Evolutionary conservation across 768 basidiomycete genomes (phyloP).

Genomic region (Gloeophyllum trabeum): DNA sequence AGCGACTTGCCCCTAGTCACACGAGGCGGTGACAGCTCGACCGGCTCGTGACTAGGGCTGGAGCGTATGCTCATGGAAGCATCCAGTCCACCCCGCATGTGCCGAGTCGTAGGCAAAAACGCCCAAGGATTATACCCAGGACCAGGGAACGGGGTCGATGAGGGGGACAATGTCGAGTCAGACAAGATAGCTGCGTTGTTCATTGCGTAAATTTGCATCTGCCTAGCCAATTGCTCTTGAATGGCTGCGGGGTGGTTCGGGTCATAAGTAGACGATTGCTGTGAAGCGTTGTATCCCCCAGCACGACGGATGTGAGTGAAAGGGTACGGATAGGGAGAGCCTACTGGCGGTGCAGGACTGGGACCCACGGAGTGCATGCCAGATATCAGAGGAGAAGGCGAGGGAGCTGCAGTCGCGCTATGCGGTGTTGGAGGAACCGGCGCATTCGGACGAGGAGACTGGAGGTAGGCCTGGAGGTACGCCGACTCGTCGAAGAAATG

Average conservation of each 20-base stretch:
- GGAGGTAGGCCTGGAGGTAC: constrained; percentile 37
- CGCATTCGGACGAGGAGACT: constrained; percentile 43
- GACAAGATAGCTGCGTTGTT: constrained; percentile 51
- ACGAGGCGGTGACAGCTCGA: constrained; percentile 36
- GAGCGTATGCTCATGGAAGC: constrained; percentile 52
- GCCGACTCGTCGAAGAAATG: constrained; percentile 49
- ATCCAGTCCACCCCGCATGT: constrained; percentile 22
- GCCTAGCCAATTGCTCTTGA: constrained; percentile 60
- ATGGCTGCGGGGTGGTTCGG: constrained; percentile 36
- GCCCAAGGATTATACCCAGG: constrained; percentile 63
- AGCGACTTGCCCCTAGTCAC: constrained; percentile 31
- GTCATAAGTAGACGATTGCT: constrained; percentile 23
- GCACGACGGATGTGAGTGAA: constrained; percentile 62
- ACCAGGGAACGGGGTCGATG: constrained; percentile 61
- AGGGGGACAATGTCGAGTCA: constrained; percentile 71
- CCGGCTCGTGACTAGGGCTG: constrained; percentile 61
- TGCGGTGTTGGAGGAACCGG: constrained; percentile 77
- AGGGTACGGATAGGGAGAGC: constrained; percentile 75
- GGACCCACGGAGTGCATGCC: constrained; percentile 31
- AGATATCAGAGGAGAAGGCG: constrained; percentile 56
- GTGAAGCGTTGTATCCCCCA: constrained; percentile 21
- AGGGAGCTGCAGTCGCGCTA: constrained; percentile 61
- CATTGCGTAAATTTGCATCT: constrained; percentile 72
- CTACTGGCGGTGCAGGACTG: constrained; percentile 45
- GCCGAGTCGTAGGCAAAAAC: constrained; percentile 32